These are phyloP conservation scores for Polymyxa betae DNA, from an alignment of 208 protist genomes.

Conservation along the genomic window DNA sequence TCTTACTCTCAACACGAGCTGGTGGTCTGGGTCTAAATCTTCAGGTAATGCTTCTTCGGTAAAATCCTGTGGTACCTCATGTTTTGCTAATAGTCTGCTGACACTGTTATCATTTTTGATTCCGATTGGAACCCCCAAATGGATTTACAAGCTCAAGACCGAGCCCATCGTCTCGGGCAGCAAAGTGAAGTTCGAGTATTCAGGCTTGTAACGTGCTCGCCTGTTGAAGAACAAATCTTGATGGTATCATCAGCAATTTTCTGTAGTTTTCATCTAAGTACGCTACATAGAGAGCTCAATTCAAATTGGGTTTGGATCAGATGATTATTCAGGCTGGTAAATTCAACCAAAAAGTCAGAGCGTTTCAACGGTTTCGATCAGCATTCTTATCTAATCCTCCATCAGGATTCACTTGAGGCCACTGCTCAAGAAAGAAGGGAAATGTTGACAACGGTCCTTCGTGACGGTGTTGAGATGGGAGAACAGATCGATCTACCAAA, in stretches of 20 bases:
- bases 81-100: slow-evolving; percentile 88
- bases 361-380: not conserved
- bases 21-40: slow-evolving; percentile 98
- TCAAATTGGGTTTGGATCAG: slow-evolving; percentile 50
- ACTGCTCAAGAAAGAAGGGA: slow-evolving; percentile 14
- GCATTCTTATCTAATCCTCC: not conserved
- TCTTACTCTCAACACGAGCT: slow-evolving; percentile 93
- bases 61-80: not conserved
- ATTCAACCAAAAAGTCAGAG: slow-evolving; percentile 27
- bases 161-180: slow-evolving; percentile 92
- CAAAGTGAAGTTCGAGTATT: slow-evolving; percentile 51
- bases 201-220: slow-evolving; percentile 25
- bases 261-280: not conserved
- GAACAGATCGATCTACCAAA: slow-evolving; percentile 39
- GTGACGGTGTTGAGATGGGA: slow-evolving; percentile 43
- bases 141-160: slow-evolving; percentile 91
- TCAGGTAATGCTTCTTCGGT: slow-evolving; percentile 68
- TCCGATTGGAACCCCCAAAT: slow-evolving; percentile 98
- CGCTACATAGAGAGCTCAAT: not conserved
- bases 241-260: not conserved
- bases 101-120: slow-evolving; percentile 99
- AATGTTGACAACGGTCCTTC: slow-evolving; percentile 37
- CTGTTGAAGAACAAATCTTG: slow-evolving; percentile 37
- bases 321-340: slow-evolving; percentile 49
- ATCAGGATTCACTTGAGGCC: slow-evolving; percentile 24